Evolutionary conservation across 768 basidiomycete species (phyloP), one percentile per base, ranked within the genome.

Genomic region (Lepiota venenata): DNA sequence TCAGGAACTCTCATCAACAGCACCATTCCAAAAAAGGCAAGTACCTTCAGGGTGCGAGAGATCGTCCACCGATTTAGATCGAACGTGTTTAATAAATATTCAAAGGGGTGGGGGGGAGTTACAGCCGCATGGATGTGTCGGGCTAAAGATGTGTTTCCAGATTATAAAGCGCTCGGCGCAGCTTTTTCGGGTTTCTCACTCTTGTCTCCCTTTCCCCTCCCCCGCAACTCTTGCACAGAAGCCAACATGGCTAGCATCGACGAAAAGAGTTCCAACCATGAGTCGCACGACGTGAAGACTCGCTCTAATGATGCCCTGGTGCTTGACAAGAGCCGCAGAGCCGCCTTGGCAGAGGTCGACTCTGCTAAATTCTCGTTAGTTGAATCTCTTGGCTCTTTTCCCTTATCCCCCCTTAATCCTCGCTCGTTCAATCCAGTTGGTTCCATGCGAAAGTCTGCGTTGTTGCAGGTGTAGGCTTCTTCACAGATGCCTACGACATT

Each of bases 401-500:
- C 48, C 44, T 11, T 27, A 41, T 45, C 47, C 27, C 15, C 11
- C 38, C 25, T 42, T 49, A 42, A 47, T 55, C 38, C 55, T 27
- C 55, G 41, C 37, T 2, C 47, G 41, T 43, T 58, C 36, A 54
- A 36, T 47, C 55, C 52, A 88, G 88, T 6, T 89, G 86, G 84
- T 93, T 93, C 74, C 93, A 94, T 62, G 83, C 86, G 53, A 93
- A 91, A 68, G 78, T 85, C 57, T 83, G 81, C 61, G 59, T 82
- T 53, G 80, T 81, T 37, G 73, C 90, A 2, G 91, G 93, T 61
- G 87, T 87, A 9, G 93, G 93, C 22, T 94, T 95, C 79, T 95
- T 93, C 76, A 93, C 93, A 46, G 92, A 91, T 71, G 84, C 86
- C 55, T 91, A 91, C 62, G 91, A 93, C 58, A 86, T 95, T 56